Conservation (phyloP, 192 early-diverging fungal genomes). For the Mortierella alpina region DNA sequence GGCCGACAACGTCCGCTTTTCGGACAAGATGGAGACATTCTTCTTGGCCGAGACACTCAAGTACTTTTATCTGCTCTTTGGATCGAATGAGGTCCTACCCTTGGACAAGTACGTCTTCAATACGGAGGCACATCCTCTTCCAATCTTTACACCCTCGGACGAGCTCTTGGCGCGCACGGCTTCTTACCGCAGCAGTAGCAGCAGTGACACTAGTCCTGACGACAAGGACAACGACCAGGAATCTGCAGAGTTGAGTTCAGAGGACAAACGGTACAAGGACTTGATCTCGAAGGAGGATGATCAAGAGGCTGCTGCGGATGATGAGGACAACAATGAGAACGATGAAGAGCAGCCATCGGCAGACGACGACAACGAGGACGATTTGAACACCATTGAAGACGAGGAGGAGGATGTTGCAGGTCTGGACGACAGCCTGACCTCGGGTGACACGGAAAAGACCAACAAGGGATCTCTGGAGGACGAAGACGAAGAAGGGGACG, state of each 20-base stretch:
- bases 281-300: constrained; percentile 15
- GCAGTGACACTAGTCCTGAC: neutral
- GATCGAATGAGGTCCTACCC: constrained; percentile 65
- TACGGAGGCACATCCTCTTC: constrained; percentile 87
- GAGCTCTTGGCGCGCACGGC: constrained; percentile 17
- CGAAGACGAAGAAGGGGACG: constrained; percentile 27
- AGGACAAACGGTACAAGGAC: constrained; percentile 19
- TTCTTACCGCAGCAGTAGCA: neutral
- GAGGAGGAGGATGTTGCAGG: constrained; percentile 7
- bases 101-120: constrained; percentile 84
- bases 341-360: constrained; percentile 4
- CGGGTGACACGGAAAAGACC: neutral
- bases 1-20: constrained; percentile 49
- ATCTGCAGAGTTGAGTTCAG: neutral
- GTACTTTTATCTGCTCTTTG: constrained; percentile 86
- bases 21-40: constrained; percentile 71
- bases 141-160: constrained; percentile 39
- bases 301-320: neutral
- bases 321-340: constrained; percentile 18
- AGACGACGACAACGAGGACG: neutral
- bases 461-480: neutral
- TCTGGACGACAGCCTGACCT: constrained; percentile 9
- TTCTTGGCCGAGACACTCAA: constrained; percentile 91
- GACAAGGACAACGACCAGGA: constrained; percentile 7
- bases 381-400: neutral